Conservation (phyloP, 148 eudicot genomes). For the Rhododendron mucronatum region DNA sequence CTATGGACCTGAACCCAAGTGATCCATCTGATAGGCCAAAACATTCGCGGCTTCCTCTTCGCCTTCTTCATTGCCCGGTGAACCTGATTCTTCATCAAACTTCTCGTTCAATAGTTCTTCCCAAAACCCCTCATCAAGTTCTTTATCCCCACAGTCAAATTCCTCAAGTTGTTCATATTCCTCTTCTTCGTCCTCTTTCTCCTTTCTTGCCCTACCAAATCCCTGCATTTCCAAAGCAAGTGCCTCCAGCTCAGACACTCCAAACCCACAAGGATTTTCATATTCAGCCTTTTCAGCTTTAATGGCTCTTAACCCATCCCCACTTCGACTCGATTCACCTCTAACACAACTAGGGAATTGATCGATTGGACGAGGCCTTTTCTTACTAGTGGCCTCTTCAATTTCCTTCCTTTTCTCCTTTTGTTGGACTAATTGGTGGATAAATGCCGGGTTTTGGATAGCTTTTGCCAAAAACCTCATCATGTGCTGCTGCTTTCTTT, state of each 20-base stretch:
- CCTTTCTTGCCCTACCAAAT: slow-evolving; percentile 44
- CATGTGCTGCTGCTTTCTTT: slow-evolving; percentile 79
- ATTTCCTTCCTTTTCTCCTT: slow-evolving; percentile 54
- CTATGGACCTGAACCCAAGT: slow-evolving; percentile 23
- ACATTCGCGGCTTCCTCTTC: slow-evolving; percentile 40
- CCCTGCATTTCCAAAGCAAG: slow-evolving; percentile 94
- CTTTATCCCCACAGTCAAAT: slow-evolving; percentile 32
- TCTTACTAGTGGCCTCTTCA: slow-evolving; percentile 53
- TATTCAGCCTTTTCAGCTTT: slow-evolving; percentile 57
- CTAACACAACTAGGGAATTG: slow-evolving; percentile 16
- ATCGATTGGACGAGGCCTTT: slow-evolving; percentile 60
- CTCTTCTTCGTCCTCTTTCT: slow-evolving; percentile 18
- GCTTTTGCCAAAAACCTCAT: slow-evolving; percentile 88
- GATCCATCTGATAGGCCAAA: slow-evolving; percentile 33
- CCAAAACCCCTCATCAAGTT: slow-evolving; percentile 87
- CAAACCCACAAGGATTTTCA: slow-evolving; percentile 22
- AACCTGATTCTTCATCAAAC: slow-evolving; percentile 26
- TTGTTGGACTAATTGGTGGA: slow-evolving; percentile 52
- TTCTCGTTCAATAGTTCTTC: slow-evolving; percentile 70
- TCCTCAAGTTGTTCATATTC: slow-evolving; percentile 29
- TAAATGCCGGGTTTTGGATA: slow-evolving; percentile 70
- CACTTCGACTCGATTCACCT: slow-evolving; percentile 31
- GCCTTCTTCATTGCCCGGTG: slow-evolving; percentile 18
- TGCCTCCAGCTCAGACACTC: slow-evolving; percentile 79
- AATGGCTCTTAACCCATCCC: slow-evolving; percentile 9